Evolutionary conservation across 768 basidiomycete species (phyloP).

Genomic region (Auricularia cornea): DNA sequence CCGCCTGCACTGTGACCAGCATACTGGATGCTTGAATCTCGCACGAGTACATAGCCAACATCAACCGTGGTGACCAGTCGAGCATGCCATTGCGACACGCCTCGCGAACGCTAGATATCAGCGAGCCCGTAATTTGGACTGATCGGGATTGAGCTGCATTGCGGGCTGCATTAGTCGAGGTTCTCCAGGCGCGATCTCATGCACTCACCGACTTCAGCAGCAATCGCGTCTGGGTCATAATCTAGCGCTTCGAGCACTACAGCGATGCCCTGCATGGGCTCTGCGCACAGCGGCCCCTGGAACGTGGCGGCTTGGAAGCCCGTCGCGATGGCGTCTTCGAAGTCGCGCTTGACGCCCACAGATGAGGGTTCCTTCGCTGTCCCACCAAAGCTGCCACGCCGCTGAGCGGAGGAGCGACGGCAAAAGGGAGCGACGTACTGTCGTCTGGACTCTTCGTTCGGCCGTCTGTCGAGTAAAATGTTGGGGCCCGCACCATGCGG

Average conservation of each 20-base stretch:
- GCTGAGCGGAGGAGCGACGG: not conserved
- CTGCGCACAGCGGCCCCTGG: conserved; percentile 90
- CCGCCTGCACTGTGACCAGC: conserved; percentile 22
- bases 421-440: conserved; percentile 44
- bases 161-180: not conserved
- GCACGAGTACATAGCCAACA: conserved; percentile 98
- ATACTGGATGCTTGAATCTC: conserved; percentile 96
- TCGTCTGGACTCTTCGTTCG: conserved; percentile 36
- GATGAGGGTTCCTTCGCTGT: conserved; percentile 12
- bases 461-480: conserved; percentile 62
- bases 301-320: conserved; percentile 94
- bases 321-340: conserved; percentile 78
- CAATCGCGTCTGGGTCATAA: conserved; percentile 49
- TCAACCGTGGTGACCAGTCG: conserved; percentile 95
- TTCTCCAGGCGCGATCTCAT: not conserved
- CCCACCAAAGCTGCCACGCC: not conserved
- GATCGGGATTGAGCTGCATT: conserved; percentile 78
- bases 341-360: conserved; percentile 37
- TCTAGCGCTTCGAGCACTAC: conserved; percentile 71
- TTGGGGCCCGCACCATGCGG: conserved; percentile 83
- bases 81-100: conserved; percentile 82
- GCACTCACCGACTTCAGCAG: conserved; percentile 54
- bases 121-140: conserved; percentile 80
- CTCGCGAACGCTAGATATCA: conserved; percentile 84
- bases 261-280: conserved; percentile 88